Conservation (phyloP, 257 asterid genomes). For the Gentiana straminea region DNA sequence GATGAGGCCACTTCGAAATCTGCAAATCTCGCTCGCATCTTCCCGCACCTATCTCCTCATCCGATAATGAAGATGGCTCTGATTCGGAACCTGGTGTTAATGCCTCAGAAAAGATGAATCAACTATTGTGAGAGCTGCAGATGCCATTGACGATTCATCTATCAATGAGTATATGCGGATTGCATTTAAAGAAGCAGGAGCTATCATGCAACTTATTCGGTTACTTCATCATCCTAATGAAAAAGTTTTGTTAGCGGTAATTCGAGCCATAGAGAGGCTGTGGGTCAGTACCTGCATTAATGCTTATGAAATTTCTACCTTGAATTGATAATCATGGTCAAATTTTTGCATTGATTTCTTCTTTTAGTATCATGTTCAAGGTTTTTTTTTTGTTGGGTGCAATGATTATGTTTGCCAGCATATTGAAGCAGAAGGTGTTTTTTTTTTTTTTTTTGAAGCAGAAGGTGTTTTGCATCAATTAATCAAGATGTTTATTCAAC, state of each 20-base stretch:
- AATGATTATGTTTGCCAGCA: constrained; percentile 63
- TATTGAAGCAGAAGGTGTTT: constrained; percentile 61
- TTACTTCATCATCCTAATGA: constrained; percentile 47
- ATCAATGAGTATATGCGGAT: constrained; percentile 61
- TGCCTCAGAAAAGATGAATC: constrained; percentile 35
- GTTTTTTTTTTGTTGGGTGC: constrained; percentile 16
- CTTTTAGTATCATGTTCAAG: constrained; percentile 1
- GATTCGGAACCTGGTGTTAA: too few relatives aligned
- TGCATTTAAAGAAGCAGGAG: constrained; percentile 76
- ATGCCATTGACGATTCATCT: constrained; percentile 63
- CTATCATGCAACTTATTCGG: constrained; percentile 50
- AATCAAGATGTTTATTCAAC: constrained; percentile 43
- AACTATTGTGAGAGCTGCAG: constrained; percentile 69
- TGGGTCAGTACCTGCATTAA: constrained; percentile 46
- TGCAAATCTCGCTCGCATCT: too few relatives aligned
- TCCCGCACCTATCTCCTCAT: too few relatives aligned
- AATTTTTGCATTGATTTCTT: too few relatives aligned
- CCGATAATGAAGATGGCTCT: too few relatives aligned
- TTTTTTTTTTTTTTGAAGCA: too few relatives aligned
- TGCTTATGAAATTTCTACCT: too few relatives aligned
- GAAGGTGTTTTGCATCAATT: constrained; percentile 62
- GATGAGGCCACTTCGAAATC: too few relatives aligned
- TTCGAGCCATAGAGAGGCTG: constrained; percentile 62
- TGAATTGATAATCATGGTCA: too few relatives aligned
- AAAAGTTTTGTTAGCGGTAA: constrained; percentile 41